A percentile compares a stretch with the other conserved stretches of the same genome.
These are phyloP conservation scores for Chenopodium formosanum DNA, from an alignment of 148 eudicot species.

Conservation along the genomic window DNA sequence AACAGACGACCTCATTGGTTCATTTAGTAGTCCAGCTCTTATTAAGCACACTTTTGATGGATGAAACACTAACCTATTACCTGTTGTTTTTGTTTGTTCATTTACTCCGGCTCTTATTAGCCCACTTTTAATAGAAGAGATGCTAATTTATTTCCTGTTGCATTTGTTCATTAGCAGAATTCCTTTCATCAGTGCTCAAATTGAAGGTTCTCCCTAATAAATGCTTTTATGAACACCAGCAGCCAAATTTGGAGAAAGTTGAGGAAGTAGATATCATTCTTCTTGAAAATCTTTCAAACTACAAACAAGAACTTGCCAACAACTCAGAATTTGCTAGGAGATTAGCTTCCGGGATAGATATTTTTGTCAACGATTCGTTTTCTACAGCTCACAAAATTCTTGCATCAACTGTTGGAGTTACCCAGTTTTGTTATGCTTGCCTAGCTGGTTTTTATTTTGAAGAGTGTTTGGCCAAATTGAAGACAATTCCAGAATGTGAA, in stretches of 20 bases:
- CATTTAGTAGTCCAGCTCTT: neutral
- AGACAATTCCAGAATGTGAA: constrained; percentile 36
- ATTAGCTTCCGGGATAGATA: constrained; percentile 61
- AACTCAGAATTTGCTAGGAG: constrained; percentile 54
- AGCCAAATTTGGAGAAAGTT: constrained; percentile 23
- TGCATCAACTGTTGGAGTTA: constrained; percentile 85
- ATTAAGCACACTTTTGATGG: no score
- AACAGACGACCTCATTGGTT: neutral
- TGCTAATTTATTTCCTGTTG: constrained; percentile 3
- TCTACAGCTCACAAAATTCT: constrained; percentile 72
- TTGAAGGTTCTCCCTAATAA: constrained; percentile 51
- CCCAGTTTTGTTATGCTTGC: constrained; percentile 64
- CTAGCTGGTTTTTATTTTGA: constrained; percentile 83
- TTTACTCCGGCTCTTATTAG: neutral
- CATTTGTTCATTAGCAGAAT: constrained; percentile 41
- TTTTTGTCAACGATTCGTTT: constrained; percentile 82
- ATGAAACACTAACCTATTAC: neutral
- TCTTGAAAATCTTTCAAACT: constrained; percentile 52
- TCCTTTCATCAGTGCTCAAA: constrained; percentile 57
- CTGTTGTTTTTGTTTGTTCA: constrained; percentile 13
- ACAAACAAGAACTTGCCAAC: constrained; percentile 65
- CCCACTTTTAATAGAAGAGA: neutral
- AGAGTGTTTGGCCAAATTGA: constrained; percentile 49
- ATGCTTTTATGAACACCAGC: constrained; percentile 24
- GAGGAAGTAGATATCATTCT: constrained; percentile 45